Base-by-base conservation (phyloP, 306 rosid species). In the Cicer cuneatum region DNA sequence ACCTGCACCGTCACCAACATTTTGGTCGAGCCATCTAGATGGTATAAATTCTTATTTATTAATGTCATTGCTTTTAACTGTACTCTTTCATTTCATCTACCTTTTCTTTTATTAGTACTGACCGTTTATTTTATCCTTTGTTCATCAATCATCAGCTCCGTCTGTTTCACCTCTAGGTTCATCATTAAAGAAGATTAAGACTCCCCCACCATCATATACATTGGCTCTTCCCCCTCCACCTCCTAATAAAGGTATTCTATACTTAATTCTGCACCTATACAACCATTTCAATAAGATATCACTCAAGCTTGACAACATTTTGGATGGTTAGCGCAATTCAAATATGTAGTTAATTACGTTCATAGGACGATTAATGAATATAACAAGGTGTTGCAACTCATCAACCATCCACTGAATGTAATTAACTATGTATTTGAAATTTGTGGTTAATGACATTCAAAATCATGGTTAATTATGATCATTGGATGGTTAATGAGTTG, bases 181-280 rank as follows among this genome's bases (percentile, higher is more conserved):
- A 62, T 78, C 90, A 58, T 49, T 54, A 24, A 78, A 76, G 85
- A 93, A 74, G 80, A 67, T 66, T 48, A 86, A 81, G 83, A 33
- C 88, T 73, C 87, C 84, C 52, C 92, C 96, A 71, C 92, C 92
- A 58, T 76, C 90, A 59, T 86, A 88, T 73, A 52, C 80, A 77
- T 51, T 89, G 57, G 75, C 83, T 71, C 81, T 93, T 75, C 96
- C 98, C 49, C 94, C 97, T 74, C 98, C 98, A 60, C 98, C 96
- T 77, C 94, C 96, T 40, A 91, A 90, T 83, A 82, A 85, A 74
- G 94, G 98, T 91, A 87, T 37, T 60, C 46, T 39, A 37, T 35
- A 76, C 81, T 77, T 75, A 37, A 10, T 16, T 61, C 35, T 45
- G 62, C 49, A 12, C 49, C 45, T 69, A 4, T 5, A 64, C 59